phyloP scores from a whole-genome alignment of 345 rosid species.

The Eucalyptus shirleyi region DNA sequence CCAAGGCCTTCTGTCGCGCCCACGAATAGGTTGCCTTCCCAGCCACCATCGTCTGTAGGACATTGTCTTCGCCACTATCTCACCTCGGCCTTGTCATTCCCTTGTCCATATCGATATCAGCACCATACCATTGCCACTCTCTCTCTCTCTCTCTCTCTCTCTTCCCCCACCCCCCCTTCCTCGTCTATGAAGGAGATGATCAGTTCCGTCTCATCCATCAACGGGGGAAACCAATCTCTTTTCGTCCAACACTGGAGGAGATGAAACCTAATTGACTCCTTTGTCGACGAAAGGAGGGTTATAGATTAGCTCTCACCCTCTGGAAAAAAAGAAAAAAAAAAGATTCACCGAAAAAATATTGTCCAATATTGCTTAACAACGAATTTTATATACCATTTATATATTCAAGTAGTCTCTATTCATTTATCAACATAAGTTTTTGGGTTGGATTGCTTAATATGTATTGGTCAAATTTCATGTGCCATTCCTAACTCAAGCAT shows the following conservation, averaged over 20 bases:
- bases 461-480: background rate
- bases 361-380: background rate
- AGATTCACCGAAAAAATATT: background rate
- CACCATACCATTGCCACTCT: background rate
- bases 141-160: background rate
- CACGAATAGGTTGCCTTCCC: background rate
- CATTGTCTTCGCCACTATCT: background rate
- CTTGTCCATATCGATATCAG: background rate
- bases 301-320: background rate
- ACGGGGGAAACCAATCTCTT: background rate
- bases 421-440: background rate
- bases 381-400: background rate
- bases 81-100: background rate
- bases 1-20: background rate
- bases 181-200: background rate
- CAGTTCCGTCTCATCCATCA: background rate
- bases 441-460: background rate
- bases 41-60: background rate
- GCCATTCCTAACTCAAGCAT: background rate
- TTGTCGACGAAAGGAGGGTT: background rate
- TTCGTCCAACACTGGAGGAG: background rate
- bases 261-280: background rate
- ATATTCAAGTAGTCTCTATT: background rate
- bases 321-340: too few species aligned
- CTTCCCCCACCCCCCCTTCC: rapidly evolving